Base-by-base conservation (phyloP, 202 grass and related monocot genomes). In the Carex arenaria region DNA sequence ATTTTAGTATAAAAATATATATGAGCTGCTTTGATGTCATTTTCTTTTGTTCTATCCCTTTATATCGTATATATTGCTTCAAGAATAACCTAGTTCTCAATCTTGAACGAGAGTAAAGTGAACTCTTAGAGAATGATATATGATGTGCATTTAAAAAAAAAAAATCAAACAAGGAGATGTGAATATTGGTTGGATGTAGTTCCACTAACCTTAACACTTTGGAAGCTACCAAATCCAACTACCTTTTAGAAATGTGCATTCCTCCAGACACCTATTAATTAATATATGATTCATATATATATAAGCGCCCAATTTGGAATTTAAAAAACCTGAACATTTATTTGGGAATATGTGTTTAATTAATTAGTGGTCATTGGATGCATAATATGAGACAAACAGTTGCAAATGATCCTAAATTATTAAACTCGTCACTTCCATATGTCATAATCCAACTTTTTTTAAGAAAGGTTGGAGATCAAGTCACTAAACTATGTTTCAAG, bases 151-250 rank as follows among this genome's bases (percentile, higher is more conserved):
- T 62, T n/a, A n/a, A n/a, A 40, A 77, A 77, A 40, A 38, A n/a
- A n/a, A 13, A 84, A 17, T 2, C 0, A 23, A 28, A 56, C 26
- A 56, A 55, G 13, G 22, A 31, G 72, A 56, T 76, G 72, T 31
- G 10, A 56, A 76, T 31, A 22, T 78, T 85, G 18, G 70, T 79
- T 73, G 69, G 42, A 78, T 85, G 83, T 85, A 78, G 72, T 52
- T 75, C 19, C 8, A 32, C 83, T 78, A 78, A 45, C 72, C 52
- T 76, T 53, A 45, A 45, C 57, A 63, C 56, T 67, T 85, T 78
- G 32, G 59, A 52, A 26, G 36, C 17, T 64, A 78, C 83, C 72
- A 79, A 85, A 79, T 78, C 61, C 60, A 85, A 65, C 83, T 49
- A 78, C 67, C 43, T n/a, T 80, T 47, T 10, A 45, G 43, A 75